Evolutionary conservation across 2,329 filamentous ascomycete species (phyloP), one percentile per base, ranked within the genome.

Genomic region (Trichophyton verrucosum): DNA sequence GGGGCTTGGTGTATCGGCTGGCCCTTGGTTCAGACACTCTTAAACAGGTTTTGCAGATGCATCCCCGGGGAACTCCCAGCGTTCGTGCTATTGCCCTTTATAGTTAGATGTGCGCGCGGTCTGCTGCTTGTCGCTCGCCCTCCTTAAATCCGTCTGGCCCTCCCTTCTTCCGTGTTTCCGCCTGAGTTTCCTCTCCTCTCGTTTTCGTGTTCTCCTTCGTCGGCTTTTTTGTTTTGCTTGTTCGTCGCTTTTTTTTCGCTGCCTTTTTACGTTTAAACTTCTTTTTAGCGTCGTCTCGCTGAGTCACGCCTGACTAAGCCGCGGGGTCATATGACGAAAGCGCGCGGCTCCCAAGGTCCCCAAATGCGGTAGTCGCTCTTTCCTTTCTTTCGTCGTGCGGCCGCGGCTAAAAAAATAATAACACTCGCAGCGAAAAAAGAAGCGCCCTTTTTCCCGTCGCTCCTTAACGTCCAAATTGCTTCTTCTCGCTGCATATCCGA

Each of bases 331-430:
- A 47, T 59, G 42, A 51, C 40, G 57, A 49, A 46, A 59, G 40
- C 58, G 53, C 27, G n/a, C 55, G 33, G 22, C 24, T 30, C 47
- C 56, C 47, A 60, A 61, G 61, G 60, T 60, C 59, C 61, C 36
- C 60, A 57, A 46, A 53, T n/a, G 30, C 24, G 51, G 51, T 33
- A 55, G 33, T 40, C 42, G 27, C 40, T 7, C 6, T 44, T 44
- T 57, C 20, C 20, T 59, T 47, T 22, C 20, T 59, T 47, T 22
- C 56, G 6, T 59, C 59, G 20, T 59, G 13, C 17, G 46, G 24
- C 60, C 49, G 49, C 51, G 51, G 24, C 51, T 55, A 55, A 55
- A 36, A 55, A 33, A 53, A 30, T 5, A 55, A 38, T 38, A 38
- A 38, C 33, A 38, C 33, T 38, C 33, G 33, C 33, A 17, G 27